Base-by-base conservation (phyloP, 176 grass and related monocot species). In the Pontederia crassipes region DNA sequence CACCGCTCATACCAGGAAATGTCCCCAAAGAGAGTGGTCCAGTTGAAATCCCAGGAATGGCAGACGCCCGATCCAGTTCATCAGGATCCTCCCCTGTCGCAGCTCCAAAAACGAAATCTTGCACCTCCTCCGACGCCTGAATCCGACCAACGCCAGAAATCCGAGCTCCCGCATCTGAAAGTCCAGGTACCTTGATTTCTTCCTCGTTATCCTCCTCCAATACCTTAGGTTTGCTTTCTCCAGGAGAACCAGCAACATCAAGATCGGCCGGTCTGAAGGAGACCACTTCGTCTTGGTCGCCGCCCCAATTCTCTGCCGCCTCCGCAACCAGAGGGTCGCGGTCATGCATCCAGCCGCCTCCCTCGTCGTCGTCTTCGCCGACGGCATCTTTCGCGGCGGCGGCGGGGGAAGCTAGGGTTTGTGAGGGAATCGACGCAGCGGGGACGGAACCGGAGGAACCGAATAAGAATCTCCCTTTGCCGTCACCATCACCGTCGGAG, bases 341-440 rank as follows among this genome's bases (percentile, higher is more conserved):
- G 58, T 71, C 93, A 12, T 88, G 79, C 9, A 98, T 52, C 93
- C 94, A 93, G 49, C 86, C 94, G 2, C 92, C 93, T 12, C 86
- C 85, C 0, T 59, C 79, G 2, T 78, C 86, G 14, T 4, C 81
- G 8, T 58, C 67, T 24, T 24, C 18, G 62, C 60, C 18, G 29
- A 32, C 48, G 2, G 62, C 0, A 49, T 53, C 0, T 18, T 11
- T 2, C 54, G 64, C 49, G 17, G 64, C 28, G 8, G 46, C 55
- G 4, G 59, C 51, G n/a, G 57, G 52, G 12, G n/a, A 67, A 59
- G 48, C 54, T 82, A 79, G 68, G 63, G 81, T 76, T 64, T 72
- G 75, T 27, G 8, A 17, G 59, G 18, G 46, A 50, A 10, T 57
- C 10, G 53, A 69, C 5, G 15, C 20, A 2, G n/a, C 27, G 28